Conservation (phyloP, 345 rosid species). For the Linum lewisii region DNA sequence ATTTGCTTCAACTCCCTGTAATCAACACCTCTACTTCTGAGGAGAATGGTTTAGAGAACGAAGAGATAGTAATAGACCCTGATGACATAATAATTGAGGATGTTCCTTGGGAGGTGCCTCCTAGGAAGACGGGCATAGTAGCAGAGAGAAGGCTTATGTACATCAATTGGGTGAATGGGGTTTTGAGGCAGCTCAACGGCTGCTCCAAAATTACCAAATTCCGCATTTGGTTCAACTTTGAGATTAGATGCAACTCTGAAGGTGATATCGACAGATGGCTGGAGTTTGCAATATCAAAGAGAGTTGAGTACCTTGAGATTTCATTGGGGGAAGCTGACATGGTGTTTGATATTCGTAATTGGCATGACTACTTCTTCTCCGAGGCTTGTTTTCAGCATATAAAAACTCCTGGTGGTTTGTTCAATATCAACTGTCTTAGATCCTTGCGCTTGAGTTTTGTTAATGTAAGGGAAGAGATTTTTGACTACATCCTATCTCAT, state of each 20-base stretch:
- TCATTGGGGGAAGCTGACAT: not conserved
- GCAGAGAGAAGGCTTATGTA: not conserved
- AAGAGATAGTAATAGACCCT: not conserved
- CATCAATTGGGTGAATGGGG: not conserved
- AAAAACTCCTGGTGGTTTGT: not conserved
- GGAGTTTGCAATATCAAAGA: constrained; percentile 1
- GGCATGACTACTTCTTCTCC: not conserved
- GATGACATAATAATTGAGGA: not conserved
- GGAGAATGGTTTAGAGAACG: too few relatives aligned
- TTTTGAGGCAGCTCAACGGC: not conserved
- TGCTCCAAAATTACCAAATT: not conserved
- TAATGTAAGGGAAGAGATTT: not conserved
- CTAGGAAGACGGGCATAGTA: not conserved
- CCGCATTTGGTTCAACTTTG: not conserved
- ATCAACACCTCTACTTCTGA: too few relatives aligned
- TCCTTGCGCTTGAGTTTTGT: not conserved
- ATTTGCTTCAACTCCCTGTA: too few relatives aligned
- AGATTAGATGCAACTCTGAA: not conserved
- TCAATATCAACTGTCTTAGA: not conserved
- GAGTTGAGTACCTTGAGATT: not conserved
- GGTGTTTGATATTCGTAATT: not conserved
- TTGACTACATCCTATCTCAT: not conserved
- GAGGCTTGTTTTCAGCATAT: not conserved
- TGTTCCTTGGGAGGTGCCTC: too few relatives aligned
- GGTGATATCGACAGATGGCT: constrained; percentile 4